Percentiles rank a stretch among this genome's conserved stretches.
Conservation (phyloP, 805 yeast species). For the Pichia occidentalis region DNA sequence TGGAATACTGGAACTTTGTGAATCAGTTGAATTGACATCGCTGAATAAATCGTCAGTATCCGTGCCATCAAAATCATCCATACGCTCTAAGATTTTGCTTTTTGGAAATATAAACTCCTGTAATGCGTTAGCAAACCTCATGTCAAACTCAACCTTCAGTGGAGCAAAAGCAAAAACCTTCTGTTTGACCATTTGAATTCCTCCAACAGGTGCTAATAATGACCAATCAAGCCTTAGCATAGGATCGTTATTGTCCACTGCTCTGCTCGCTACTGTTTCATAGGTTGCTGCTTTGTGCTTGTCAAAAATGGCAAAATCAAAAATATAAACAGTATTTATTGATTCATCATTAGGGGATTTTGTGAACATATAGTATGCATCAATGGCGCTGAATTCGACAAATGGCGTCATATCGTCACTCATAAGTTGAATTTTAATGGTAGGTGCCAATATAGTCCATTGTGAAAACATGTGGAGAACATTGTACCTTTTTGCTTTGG, state of each 20-base stretch:
- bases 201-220: constrained; percentile 55
- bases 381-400: constrained; percentile 64
- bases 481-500: constrained; percentile 23
- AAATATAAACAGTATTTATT: constrained; percentile 51
- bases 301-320: constrained; percentile 70
- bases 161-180: constrained; percentile 49
- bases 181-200: constrained; percentile 49
- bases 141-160: constrained; percentile 50
- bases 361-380: constrained; percentile 51
- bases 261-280: constrained; percentile 57
- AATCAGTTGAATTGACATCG: constrained; percentile 2
- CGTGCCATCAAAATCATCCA: constrained; percentile 3
- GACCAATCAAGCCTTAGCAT: constrained; percentile 45
- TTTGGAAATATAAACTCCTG: constrained; percentile 32
- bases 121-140: constrained; percentile 42
- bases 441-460: constrained; percentile 59
- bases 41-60: constrained; percentile 8
- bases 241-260: constrained; percentile 22
- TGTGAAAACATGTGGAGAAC: constrained; percentile 40
- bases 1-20: constrained; percentile 4
- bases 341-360: constrained; percentile 67
- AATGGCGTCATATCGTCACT: constrained; percentile 57
- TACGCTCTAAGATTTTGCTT: constrained; percentile 8
- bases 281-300: constrained; percentile 50
- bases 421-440: constrained; percentile 64